These are phyloP conservation scores for Phaeomoniella chlamydospora DNA, from an alignment of 2,329 filamentous ascomycete genomes.

Conservation along the genomic window DNA sequence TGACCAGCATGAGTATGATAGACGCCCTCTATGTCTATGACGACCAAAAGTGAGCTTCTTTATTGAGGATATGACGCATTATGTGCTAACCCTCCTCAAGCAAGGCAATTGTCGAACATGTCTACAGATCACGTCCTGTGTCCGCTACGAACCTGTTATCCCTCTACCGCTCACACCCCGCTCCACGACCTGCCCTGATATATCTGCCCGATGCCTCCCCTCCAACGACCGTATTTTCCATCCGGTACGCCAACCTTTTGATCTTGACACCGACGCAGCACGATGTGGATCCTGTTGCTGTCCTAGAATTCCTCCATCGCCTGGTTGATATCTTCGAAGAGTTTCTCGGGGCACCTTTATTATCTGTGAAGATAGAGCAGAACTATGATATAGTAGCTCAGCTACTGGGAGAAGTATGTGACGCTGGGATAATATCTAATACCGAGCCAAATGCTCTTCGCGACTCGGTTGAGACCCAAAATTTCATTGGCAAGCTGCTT, in stretches of 20 bases:
- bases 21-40: constrained; percentile 96
- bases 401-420: constrained; percentile 88
- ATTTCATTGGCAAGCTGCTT: constrained; percentile 75
- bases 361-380: constrained; percentile 73
- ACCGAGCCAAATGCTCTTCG: constrained; percentile 87
- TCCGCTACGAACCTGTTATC: constrained; percentile 63
- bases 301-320: constrained; percentile 88
- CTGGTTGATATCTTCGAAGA: constrained; percentile 87
- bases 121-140: constrained; percentile 70
- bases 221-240: constrained; percentile 75
- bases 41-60: constrained; percentile 68
- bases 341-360: constrained; percentile 75
- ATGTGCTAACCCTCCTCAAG: constrained; percentile 29
- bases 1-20: constrained; percentile 68
- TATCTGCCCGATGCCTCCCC: constrained; percentile 73
- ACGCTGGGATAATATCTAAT: constrained; percentile 75
- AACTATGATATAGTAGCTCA: constrained; percentile 92
- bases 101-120: constrained; percentile 73
- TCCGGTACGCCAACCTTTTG: constrained; percentile 74
- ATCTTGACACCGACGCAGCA: constrained; percentile 73
- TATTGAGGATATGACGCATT: constrained; percentile 1
- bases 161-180: constrained; percentile 70
- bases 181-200: constrained; percentile 71
- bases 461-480: constrained; percentile 84
- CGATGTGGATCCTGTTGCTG: constrained; percentile 77